Conservation (phyloP, 2,329 filamentous ascomycete genomes). For the Botrytis squamosa region DNA sequence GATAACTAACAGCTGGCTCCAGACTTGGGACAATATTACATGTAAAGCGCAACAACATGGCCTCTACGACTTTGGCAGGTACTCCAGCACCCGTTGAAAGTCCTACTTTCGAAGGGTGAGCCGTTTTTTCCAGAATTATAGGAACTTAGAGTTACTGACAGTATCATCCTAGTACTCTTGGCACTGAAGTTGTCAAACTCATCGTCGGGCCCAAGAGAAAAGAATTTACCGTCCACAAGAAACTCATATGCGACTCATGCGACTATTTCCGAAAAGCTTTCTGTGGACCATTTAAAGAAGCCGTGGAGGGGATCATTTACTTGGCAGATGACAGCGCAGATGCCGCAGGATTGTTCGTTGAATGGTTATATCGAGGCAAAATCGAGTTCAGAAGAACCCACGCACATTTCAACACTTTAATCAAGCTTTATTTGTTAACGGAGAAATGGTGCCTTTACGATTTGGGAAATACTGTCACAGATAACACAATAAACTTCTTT, state of each 20-base stretch:
- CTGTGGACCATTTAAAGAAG: background rate
- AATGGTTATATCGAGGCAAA: conserved; percentile 20
- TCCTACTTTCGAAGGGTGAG: too few species aligned
- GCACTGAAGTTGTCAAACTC: background rate
- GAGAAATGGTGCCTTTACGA: too few species aligned
- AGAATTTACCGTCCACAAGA: background rate
- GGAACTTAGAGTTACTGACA: too few species aligned
- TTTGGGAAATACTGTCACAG: too few species aligned
- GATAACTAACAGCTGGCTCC: background rate
- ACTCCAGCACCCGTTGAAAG: background rate
- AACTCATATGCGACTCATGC: background rate
- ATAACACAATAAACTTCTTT: too few species aligned
- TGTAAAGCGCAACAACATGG: background rate
- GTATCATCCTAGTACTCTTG: background rate
- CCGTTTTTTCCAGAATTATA: too few species aligned
- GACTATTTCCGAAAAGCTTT: background rate
- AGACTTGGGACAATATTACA: background rate
- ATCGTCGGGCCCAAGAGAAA: background rate
- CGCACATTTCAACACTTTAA: too few species aligned
- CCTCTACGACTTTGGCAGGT: background rate
- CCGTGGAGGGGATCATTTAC: background rate
- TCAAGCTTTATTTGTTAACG: too few species aligned
- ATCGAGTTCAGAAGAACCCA: too few species aligned
- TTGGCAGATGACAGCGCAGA: background rate
- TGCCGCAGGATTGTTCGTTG: conserved; percentile 2